Evolutionary conservation across 2,329 filamentous ascomycete species (phyloP).

Genomic region (Fusarium zealandicum): DNA sequence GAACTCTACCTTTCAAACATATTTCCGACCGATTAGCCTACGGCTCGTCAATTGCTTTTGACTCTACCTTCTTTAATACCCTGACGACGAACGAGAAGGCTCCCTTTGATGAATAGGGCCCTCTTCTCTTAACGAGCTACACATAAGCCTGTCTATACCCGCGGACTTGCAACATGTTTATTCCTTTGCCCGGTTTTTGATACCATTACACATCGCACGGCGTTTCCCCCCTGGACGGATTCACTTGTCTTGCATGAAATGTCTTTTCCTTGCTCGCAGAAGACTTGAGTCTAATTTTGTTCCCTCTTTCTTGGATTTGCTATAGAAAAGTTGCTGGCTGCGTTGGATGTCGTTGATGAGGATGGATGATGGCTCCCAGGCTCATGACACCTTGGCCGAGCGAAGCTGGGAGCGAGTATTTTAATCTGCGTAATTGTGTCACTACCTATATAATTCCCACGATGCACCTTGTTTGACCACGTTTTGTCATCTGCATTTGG

Average conservation of each 20-base stretch:
- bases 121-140: conserved; percentile 35
- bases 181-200: conserved; percentile 33
- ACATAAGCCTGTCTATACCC: conserved; percentile 27
- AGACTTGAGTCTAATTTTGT: conserved; percentile 1
- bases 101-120: conserved; percentile 35
- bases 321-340: conserved; percentile 22
- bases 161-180: conserved; percentile 29
- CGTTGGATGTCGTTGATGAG: conserved; percentile 11
- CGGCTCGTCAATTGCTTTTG: conserved; percentile 17
- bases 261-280: conserved; percentile 6
- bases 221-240: conserved; percentile 34
- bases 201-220: conserved; percentile 43
- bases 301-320: conserved; percentile 11
- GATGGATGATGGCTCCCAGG: not conserved
- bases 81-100: conserved; percentile 38
- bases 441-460: conserved; percentile 21
- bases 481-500: not conserved
- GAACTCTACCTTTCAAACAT: not conserved
- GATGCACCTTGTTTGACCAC: conserved; percentile 8
- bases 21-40: conserved; percentile 20
- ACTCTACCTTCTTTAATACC: conserved; percentile 33
- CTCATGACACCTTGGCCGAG: conserved; percentile 9
- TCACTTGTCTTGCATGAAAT: conserved; percentile 17
- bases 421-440: conserved; percentile 27
- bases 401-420: conserved; percentile 14